Conservation (phyloP, 352 stramenopile genomes). For the Discostella stelligera region DNA sequence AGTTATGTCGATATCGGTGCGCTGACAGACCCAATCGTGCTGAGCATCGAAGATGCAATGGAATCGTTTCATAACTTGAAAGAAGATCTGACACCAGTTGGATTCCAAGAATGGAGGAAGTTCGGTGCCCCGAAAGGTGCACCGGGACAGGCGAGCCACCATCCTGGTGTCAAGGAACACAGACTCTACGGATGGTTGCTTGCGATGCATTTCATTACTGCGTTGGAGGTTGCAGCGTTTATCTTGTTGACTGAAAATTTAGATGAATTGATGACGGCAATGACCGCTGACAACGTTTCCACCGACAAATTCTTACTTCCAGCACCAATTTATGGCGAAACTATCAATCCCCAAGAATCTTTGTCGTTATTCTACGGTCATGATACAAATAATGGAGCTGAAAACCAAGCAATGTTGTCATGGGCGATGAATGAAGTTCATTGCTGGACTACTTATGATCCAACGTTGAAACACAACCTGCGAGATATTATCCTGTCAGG, state of each 20-base stretch:
- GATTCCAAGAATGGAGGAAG: constrained; percentile 27
- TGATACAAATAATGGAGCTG: not conserved
- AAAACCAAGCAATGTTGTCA: constrained; percentile 27
- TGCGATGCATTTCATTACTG: constrained; percentile 41
- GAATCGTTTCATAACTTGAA: constrained; percentile 19
- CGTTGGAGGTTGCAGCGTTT: constrained; percentile 24
- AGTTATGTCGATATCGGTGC: constrained; percentile 29
- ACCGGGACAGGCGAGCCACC: constrained; percentile 25
- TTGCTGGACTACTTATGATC: constrained; percentile 70
- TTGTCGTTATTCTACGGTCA: constrained; percentile 23
- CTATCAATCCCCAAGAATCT: not conserved
- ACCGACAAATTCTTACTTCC: constrained; percentile 6
- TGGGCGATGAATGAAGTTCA: constrained; percentile 58
- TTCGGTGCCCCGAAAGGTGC: constrained; percentile 30
- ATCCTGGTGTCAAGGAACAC: constrained; percentile 35
- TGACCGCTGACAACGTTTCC: not conserved
- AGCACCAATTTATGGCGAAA: constrained; percentile 11
- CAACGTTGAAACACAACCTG: constrained; percentile 20
- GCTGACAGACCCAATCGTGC: constrained; percentile 52
- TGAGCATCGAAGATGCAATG: constrained; percentile 52
- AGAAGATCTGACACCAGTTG: constrained; percentile 17
- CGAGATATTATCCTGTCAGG: constrained; percentile 59
- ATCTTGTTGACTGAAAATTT: not conserved
- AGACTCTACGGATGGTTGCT: constrained; percentile 39
- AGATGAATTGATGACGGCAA: not conserved